phyloP scores from a whole-genome alignment of 2,329 filamentous ascomycete species.

The Phoma sp. region DNA sequence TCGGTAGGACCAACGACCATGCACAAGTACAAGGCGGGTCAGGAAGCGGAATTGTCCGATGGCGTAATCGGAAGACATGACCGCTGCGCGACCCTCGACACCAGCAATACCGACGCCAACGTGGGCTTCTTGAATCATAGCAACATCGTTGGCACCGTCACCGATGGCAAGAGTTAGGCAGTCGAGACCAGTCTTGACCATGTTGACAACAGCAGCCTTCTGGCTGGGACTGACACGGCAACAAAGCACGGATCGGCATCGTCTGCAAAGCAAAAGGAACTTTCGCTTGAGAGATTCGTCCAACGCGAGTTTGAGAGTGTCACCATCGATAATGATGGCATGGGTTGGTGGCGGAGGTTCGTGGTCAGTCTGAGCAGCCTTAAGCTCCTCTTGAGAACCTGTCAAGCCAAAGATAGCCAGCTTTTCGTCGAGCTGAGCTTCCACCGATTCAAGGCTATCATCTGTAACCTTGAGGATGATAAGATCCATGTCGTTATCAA shows the following conservation, averaged over 20 bases:
- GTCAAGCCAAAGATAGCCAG: slow-evolving; percentile 77
- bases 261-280: slow-evolving; percentile 93
- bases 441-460: slow-evolving; percentile 69
- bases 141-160: slow-evolving; percentile 89
- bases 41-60: slow-evolving; percentile 90
- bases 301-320: slow-evolving; percentile 87
- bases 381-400: slow-evolving; percentile 85
- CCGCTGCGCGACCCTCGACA: slow-evolving; percentile 84
- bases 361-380: slow-evolving; percentile 80
- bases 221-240: slow-evolving; percentile 97
- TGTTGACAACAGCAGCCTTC: slow-evolving; percentile 93
- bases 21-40: slow-evolving; percentile 78
- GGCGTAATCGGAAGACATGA: slow-evolving; percentile 85
- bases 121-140: slow-evolving; percentile 91
- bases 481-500: slow-evolving; percentile 97
- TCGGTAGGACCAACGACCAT: slow-evolving; percentile 92
- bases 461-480: slow-evolving; percentile 88
- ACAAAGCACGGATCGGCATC: slow-evolving; percentile 95
- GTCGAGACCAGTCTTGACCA: slow-evolving; percentile 94
- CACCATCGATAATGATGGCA: slow-evolving; percentile 92
- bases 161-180: slow-evolving; percentile 95
- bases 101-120: slow-evolving; percentile 89
- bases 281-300: slow-evolving; percentile 85
- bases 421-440: slow-evolving; percentile 76
- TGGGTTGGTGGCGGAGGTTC: slow-evolving; percentile 87